A percentile compares a stretch with the other conserved stretches of the same genome.
Evolutionary conservation across 2,329 filamentous ascomycete genomes (phyloP).

Genomic region (Epichloe glyceriae): DNA sequence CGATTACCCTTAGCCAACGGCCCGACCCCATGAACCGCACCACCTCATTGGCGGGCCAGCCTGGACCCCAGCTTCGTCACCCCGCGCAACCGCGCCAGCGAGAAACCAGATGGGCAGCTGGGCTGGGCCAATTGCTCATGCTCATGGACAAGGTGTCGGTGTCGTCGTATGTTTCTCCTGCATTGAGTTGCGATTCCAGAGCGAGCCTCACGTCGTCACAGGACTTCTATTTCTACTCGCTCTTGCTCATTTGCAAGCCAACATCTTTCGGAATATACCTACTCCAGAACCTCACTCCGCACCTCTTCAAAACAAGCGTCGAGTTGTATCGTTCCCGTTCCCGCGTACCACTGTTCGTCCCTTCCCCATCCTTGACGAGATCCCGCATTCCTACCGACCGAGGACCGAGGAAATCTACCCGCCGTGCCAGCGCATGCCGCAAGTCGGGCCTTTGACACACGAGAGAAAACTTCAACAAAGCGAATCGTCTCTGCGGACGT

Average conservation of each 20-base stretch:
- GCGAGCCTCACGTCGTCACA: too few species aligned
- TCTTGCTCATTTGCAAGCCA: too few species aligned
- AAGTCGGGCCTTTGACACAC: not conserved
- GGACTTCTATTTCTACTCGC: too few species aligned
- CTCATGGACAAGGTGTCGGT: too few species aligned
- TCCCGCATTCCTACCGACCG: too few species aligned
- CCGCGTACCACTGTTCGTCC: not conserved
- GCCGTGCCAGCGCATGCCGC: not conserved
- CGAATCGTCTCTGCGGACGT: not conserved
- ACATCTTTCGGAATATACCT: too few species aligned
- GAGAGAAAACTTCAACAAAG: not conserved
- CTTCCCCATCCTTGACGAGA: too few species aligned
- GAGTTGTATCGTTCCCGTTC: not conserved
- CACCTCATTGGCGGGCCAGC: not conserved
- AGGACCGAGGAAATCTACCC: not conserved
- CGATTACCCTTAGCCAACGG: too few species aligned
- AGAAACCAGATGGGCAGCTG: not conserved
- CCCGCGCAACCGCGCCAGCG: slow-evolving; percentile 10
- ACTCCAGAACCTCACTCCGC: too few species aligned
- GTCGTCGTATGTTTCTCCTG: too few species aligned
- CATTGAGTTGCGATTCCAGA: too few species aligned
- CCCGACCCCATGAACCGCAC: not conserved
- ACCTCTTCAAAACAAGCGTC: not conserved
- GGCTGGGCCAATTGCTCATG: not conserved
- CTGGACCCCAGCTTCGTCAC: slow-evolving; percentile 6